Evolutionary conservation across 257 asterid species (phyloP).

Genomic region (Cruciata laevipes): DNA sequence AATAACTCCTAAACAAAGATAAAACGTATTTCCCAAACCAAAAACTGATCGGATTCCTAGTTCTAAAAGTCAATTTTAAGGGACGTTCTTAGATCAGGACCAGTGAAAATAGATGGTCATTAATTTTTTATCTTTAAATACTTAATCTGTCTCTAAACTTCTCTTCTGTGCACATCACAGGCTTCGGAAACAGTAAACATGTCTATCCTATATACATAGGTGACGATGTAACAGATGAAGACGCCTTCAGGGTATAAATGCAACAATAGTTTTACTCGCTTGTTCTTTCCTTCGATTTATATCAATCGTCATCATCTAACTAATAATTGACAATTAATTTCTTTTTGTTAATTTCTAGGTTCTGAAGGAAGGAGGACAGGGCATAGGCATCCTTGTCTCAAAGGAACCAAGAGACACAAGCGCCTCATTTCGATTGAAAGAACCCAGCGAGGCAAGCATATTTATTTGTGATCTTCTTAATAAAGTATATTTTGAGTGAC

Average conservation of each 20-base stretch:
- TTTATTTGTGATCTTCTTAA: no score
- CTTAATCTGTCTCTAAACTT: no score
- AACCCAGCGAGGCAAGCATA: slow-evolving; percentile 69
- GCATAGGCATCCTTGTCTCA: slow-evolving; percentile 65
- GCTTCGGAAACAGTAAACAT: slow-evolving; percentile 51
- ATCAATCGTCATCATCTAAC: not conserved
- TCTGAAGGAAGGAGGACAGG: slow-evolving; percentile 55
- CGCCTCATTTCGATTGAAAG: slow-evolving; percentile 61
- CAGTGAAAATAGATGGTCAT: no score
- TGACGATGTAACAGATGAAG: slow-evolving; percentile 74
- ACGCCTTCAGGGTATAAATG: slow-evolving; percentile 56
- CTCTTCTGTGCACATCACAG: no score
- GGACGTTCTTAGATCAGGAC: no score
- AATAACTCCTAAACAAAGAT: no score
- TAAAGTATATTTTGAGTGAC: no score
- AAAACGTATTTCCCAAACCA: no score
- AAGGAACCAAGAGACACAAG: slow-evolving; percentile 58
- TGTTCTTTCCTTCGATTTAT: not conserved
- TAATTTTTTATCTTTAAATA: not conserved
- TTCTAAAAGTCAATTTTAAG: no score
- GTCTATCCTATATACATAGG: slow-evolving; percentile 66
- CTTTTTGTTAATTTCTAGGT: slow-evolving; percentile 29
- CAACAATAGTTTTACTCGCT: not conserved
- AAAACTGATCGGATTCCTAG: not conserved
- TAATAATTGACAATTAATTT: not conserved